Evolutionary conservation across 2,329 filamentous ascomycete species (phyloP).

Genomic region (Talaromyces sp.): DNA sequence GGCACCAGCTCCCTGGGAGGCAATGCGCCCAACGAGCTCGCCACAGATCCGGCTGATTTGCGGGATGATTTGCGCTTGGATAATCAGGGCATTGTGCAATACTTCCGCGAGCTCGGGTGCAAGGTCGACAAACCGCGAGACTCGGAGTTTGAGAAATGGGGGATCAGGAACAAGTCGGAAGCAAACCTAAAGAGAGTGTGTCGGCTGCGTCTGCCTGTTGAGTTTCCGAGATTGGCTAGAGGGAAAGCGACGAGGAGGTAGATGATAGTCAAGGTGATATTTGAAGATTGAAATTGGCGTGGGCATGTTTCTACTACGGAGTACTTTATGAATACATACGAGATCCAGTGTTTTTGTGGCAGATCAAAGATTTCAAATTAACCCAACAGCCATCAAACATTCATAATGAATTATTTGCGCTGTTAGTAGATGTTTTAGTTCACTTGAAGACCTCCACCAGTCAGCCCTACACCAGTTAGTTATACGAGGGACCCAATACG

Average conservation of each 20-base stretch:
- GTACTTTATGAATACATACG: background rate
- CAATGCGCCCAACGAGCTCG: slow-evolving; percentile 32
- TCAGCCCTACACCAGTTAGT: too few species aligned
- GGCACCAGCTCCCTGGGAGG: slow-evolving; percentile 29
- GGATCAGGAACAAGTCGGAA: slow-evolving; percentile 55
- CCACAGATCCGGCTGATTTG: slow-evolving; percentile 41
- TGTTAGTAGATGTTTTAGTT: too few species aligned
- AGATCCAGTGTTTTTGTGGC: too few species aligned
- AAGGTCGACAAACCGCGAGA: slow-evolving; percentile 36
- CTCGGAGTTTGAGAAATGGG: slow-evolving; percentile 37
- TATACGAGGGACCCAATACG: too few species aligned
- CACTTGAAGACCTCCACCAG: too few species aligned
- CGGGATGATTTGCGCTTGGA: slow-evolving; percentile 40
- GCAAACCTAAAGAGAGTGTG: slow-evolving; percentile 53
- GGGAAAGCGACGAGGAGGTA: slow-evolving; percentile 18
- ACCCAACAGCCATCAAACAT: slow-evolving; percentile 22
- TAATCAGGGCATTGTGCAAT: slow-evolving; percentile 28
- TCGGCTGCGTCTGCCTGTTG: slow-evolving; percentile 68
- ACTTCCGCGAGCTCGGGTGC: slow-evolving; percentile 44
- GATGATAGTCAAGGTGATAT: background rate
- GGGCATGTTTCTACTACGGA: background rate
- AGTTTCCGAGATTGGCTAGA: slow-evolving; percentile 64
- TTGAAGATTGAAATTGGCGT: background rate
- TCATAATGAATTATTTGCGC: too few species aligned
- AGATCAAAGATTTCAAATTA: too few species aligned